Percentiles rank a stretch among this genome's conserved stretches.
Evolutionary conservation across 495 filamentous ascomycete species (phyloP).

Genomic region (Aspergillus affinis): DNA sequence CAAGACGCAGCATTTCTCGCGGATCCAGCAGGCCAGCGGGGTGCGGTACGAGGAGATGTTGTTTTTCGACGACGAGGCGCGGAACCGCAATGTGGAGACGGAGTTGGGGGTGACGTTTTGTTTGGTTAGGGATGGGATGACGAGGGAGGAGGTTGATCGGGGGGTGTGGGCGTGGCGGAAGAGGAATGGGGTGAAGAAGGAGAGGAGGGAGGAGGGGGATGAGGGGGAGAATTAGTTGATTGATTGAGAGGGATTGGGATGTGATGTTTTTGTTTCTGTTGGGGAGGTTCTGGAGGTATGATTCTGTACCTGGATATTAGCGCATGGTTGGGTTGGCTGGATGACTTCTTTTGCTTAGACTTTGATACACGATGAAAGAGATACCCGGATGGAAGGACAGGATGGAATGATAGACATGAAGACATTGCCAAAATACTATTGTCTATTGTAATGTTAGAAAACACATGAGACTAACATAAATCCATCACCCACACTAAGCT

Average conservation of each 20-base stretch:
- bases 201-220: constrained; percentile 7
- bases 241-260: not conserved
- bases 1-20: constrained; percentile 82
- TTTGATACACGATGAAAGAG: not conserved
- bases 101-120: constrained; percentile 78
- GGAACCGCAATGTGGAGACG: constrained; percentile 83
- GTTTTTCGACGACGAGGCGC: constrained; percentile 92
- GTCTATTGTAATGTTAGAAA: too few species aligned
- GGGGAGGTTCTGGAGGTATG: not conserved
- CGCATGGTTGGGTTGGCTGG: not conserved
- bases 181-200: constrained; percentile 54
- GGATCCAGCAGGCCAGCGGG: constrained; percentile 65
- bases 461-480: too few species aligned
- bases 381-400: constrained; percentile 9
- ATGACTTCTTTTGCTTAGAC: not conserved
- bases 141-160: constrained; percentile 72
- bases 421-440: too few species aligned
- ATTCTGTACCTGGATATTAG: too few species aligned
- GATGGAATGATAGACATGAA: not conserved
- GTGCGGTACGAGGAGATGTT: constrained; percentile 76
- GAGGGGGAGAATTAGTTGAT: not conserved
- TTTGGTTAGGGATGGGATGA: constrained; percentile 77
- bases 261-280: not conserved
- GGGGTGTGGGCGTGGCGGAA: constrained; percentile 83
- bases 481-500: too few species aligned